Percentiles rank a stretch among this genome's conserved stretches.
Conservation (phyloP, 31 red algal genomes). For the Endocladia muricata region DNA sequence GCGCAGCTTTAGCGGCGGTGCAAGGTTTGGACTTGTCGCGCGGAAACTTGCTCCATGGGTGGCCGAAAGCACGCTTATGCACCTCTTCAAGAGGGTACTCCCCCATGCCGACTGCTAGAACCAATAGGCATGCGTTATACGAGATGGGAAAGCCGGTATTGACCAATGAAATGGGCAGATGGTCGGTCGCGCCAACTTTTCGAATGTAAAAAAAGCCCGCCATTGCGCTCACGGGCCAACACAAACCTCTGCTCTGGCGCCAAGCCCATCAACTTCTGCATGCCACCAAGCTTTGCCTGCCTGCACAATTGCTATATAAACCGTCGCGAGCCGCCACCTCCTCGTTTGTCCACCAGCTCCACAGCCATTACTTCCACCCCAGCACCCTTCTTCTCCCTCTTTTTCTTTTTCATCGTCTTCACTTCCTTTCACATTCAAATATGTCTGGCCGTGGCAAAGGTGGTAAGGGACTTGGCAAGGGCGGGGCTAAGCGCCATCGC, state of each 20-base stretch:
- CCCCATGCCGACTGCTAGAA: not conserved
- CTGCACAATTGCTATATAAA: not conserved
- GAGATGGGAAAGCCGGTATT: not conserved
- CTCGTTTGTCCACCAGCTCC: not conserved
- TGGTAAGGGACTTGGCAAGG: slow-evolving; percentile 99
- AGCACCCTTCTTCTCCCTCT: not conserved
- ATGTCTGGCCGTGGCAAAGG: slow-evolving; percentile 99
- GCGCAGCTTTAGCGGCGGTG: no score
- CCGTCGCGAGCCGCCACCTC: not conserved
- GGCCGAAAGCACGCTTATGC: no score
- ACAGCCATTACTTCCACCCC: not conserved
- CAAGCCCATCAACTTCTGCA: no score
- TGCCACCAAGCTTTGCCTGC: no score
- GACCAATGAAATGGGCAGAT: slow-evolving; percentile 5
- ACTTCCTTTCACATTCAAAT: slow-evolving; percentile 24
- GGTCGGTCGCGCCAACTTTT: not conserved
- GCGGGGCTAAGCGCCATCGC: slow-evolving; percentile 99
- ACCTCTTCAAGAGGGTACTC: not conserved
- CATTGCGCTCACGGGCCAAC: not conserved
- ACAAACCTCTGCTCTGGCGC: no score
- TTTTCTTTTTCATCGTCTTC: not conserved
- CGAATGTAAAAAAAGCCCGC: slow-evolving; percentile 21
- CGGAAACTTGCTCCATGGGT: no score
- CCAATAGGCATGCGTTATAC: not conserved
- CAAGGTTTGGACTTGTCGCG: no score